Conservation (phyloP, 768 basidiomycete species). For the Lactarius deliciosus region DNA sequence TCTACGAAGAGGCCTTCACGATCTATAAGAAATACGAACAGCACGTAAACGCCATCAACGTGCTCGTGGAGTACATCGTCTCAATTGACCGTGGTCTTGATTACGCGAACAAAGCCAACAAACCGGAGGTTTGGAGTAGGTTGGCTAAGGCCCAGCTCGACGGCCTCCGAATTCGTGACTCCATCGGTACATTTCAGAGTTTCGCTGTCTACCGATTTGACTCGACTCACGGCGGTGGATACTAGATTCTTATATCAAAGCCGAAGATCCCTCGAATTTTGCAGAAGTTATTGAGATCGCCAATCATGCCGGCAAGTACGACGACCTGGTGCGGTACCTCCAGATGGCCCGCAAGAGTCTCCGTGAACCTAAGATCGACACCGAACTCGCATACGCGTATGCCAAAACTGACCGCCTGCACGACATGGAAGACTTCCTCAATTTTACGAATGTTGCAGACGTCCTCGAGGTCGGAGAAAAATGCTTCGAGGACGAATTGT, state of each 20-base stretch:
- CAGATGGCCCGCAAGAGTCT: constrained; percentile 99
- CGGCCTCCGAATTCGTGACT: constrained; percentile 95
- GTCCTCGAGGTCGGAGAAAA: constrained; percentile 97
- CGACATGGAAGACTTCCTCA: constrained; percentile 99
- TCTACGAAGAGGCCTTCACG: constrained; percentile 94
- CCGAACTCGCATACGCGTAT: constrained; percentile 96
- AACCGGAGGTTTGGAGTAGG: constrained; percentile 95
- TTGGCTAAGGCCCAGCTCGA: constrained; percentile 99
- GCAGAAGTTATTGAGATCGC: constrained; percentile 95
- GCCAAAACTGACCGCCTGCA: constrained; percentile 97
- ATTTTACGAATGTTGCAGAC: constrained; percentile 98
- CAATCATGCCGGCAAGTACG: constrained; percentile 86
- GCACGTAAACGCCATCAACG: constrained; percentile 94
- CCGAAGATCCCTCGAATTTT: constrained; percentile 92
- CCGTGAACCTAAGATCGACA: constrained; percentile 97
- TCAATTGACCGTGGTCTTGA: constrained; percentile 95
- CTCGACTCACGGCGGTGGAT: background rate
- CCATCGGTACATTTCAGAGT: constrained; percentile 65
- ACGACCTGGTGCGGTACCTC: constrained; percentile 92
- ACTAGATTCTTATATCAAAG: constrained; percentile 95
- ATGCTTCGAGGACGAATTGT: constrained; percentile 97
- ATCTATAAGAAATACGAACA: constrained; percentile 98
- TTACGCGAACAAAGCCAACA: constrained; percentile 94
- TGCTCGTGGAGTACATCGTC: constrained; percentile 97
- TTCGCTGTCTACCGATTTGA: constrained; percentile 15